phyloP scores from a whole-genome alignment of 1,284 basidiomycete genomes.

The Moesziomyces parantarcticus region DNA sequence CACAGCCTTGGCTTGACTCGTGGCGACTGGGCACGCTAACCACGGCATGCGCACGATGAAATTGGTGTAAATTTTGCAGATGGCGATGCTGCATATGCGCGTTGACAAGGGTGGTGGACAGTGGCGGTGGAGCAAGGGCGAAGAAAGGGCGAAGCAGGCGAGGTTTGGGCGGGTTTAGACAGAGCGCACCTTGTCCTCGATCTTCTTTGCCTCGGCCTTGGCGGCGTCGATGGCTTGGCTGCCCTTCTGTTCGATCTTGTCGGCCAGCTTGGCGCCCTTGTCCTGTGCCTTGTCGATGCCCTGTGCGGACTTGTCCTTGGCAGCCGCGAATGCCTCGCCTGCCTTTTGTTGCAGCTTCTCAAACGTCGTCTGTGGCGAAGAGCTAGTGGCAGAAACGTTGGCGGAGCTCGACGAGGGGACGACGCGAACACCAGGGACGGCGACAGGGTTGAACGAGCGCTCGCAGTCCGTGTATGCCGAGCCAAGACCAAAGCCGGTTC shows the following conservation, averaged over 20 bases:
- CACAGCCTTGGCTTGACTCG: too few relatives aligned
- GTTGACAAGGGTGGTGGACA: neutral
- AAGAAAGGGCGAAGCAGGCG: neutral
- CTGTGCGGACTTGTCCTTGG: conserved; percentile 47
- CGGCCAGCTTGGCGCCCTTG: conserved; percentile 30
- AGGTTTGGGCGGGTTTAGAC: conserved; percentile 30
- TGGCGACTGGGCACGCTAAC: too few relatives aligned
- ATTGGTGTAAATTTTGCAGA: too few relatives aligned
- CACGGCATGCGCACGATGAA: too few relatives aligned
- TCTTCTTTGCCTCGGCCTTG: conserved; percentile 49
- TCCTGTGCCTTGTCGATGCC: conserved; percentile 49
- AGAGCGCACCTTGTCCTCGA: conserved; percentile 63
- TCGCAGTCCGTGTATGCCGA: conserved; percentile 95
- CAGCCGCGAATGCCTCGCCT: conserved; percentile 58
- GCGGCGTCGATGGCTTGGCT: conserved; percentile 56
- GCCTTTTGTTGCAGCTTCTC: conserved; percentile 62
- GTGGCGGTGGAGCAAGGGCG: neutral
- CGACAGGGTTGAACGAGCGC: conserved; percentile 92
- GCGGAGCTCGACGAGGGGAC: conserved; percentile 70
- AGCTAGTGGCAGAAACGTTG: conserved; percentile 57
- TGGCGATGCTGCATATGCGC: too few relatives aligned
- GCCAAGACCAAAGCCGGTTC: conserved; percentile 85
- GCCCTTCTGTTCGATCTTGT: conserved; percentile 45
- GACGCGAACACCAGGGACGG: conserved; percentile 88
- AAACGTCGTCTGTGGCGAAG: conserved; percentile 51